A percentile compares a stretch with the other conserved stretches of the same genome.
Conservation (phyloP, 352 stramenopile species). For the Aphanomyces invadans region DNA sequence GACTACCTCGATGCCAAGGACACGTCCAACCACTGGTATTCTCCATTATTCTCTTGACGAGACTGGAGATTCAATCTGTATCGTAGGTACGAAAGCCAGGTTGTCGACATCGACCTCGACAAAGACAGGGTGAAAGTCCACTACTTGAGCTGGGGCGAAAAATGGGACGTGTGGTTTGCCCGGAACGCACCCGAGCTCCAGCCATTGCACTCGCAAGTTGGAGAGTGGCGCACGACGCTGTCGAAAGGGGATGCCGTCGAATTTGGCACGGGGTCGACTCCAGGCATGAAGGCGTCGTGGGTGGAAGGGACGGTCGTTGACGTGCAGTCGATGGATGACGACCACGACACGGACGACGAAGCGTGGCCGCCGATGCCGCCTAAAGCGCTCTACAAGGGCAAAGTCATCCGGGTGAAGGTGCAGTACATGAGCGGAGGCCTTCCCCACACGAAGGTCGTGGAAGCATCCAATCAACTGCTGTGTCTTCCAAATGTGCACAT, state of each 20-base stretch:
- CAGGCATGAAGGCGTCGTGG: constrained; percentile 4
- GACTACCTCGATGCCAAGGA: constrained; percentile 71
- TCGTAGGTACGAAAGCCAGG: constrained; percentile 57
- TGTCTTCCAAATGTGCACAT: neutral
- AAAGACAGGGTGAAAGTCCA: constrained; percentile 34
- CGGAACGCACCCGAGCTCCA: neutral
- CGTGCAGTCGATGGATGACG: neutral
- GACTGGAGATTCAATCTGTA: neutral
- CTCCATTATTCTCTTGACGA: neutral
- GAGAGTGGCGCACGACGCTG: constrained; percentile 32
- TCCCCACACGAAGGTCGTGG: neutral
- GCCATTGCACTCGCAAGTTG: constrained; percentile 44
- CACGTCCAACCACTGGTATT: constrained; percentile 66
- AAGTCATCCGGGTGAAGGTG: constrained; percentile 8
- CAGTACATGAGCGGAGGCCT: neutral
- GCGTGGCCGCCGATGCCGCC: neutral
- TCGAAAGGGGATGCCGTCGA: constrained; percentile 12
- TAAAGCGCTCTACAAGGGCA: neutral
- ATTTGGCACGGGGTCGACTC: neutral
- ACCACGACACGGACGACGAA: neutral
- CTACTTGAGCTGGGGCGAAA: constrained; percentile 26
- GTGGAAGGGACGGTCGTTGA: neutral
- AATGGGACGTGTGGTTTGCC: constrained; percentile 30
- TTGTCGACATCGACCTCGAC: constrained; percentile 40
- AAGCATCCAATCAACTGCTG: neutral